Conservation (phyloP, 2,329 filamentous ascomycete genomes). For the Fusarium camptoceras region DNA sequence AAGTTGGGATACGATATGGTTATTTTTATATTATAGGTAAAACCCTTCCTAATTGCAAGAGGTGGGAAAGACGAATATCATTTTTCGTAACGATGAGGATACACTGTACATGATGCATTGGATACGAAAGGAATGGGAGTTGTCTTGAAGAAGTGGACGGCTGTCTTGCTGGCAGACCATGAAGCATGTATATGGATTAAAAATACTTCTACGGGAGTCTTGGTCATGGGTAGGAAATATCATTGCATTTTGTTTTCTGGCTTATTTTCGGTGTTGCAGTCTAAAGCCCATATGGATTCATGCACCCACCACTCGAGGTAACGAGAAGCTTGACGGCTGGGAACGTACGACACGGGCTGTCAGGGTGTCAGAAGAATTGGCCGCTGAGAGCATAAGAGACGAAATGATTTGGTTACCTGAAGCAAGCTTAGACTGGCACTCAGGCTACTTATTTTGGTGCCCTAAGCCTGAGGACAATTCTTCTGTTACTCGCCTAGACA, state of each 20-base stretch:
- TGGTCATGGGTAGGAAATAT: constrained; percentile 47
- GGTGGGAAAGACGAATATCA: neutral
- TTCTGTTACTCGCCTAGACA: no score
- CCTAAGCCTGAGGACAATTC: no score
- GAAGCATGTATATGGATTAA: constrained; percentile 44
- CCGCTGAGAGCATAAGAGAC: no score
- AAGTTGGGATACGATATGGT: neutral
- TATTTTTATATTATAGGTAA: constrained; percentile 22
- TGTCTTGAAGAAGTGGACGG: constrained; percentile 4
- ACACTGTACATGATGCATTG: constrained; percentile 42
- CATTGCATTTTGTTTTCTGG: constrained; percentile 39
- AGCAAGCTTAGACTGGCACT: no score
- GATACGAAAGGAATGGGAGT: constrained; percentile 2
- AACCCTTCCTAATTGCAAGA: neutral
- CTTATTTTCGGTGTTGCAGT: neutral
- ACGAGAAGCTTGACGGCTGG: no score
- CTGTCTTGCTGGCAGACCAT: constrained; percentile 40
- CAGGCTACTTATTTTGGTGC: no score
- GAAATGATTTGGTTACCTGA: no score
- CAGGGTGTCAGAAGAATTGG: no score
- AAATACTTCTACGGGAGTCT: constrained; percentile 43
- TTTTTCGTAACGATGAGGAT: neutral
- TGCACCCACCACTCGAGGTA: no score
- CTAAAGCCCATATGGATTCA: neutral
- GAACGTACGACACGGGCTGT: no score